phyloP scores from a whole-genome alignment of 2,329 filamentous ascomycete species.

The Claviceps sp. region DNA sequence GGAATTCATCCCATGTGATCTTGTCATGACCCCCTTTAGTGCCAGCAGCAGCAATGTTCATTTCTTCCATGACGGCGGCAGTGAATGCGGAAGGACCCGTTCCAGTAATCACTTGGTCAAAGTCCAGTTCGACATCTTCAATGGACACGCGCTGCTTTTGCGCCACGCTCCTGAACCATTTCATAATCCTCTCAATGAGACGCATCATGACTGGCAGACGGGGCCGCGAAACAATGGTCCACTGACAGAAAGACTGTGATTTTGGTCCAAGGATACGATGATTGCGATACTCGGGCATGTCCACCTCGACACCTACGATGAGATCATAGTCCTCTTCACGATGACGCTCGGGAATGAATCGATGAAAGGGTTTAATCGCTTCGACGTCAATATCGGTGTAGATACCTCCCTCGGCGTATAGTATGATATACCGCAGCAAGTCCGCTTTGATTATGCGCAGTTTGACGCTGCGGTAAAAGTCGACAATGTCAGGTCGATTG shows the following conservation, averaged over 20 bases:
- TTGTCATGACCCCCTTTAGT: slow-evolving; percentile 14
- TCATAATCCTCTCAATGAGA: slow-evolving; percentile 54
- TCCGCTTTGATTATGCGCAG: slow-evolving; percentile 53
- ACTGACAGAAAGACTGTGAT: slow-evolving; percentile 59
- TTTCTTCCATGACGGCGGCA: slow-evolving; percentile 48
- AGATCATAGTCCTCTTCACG: slow-evolving; percentile 52
- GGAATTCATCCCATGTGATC: slow-evolving; percentile 51
- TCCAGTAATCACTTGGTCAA: slow-evolving; percentile 60
- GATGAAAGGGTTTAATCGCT: slow-evolving; percentile 19
- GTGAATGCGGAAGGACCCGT: slow-evolving; percentile 62
- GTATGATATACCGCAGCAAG: slow-evolving; percentile 55
- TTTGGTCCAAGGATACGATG: slow-evolving; percentile 56
- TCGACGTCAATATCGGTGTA: slow-evolving; percentile 41
- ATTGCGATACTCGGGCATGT: slow-evolving; percentile 49
- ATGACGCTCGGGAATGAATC: slow-evolving; percentile 37
- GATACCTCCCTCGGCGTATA: slow-evolving; percentile 65
- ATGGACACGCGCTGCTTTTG: slow-evolving; percentile 44
- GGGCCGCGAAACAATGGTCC: slow-evolving; percentile 61
- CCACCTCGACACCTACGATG: slow-evolving; percentile 58
- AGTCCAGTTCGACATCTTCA: slow-evolving; percentile 50
- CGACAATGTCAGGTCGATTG: slow-evolving; percentile 52
- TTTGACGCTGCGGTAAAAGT: slow-evolving; percentile 44
- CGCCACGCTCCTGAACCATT: slow-evolving; percentile 49
- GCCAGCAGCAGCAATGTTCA: slow-evolving; percentile 27
- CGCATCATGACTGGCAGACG: slow-evolving; percentile 53